Evolutionary conservation across 2,329 filamentous ascomycete species (phyloP).

Genomic region (Cercospora brassicicola): DNA sequence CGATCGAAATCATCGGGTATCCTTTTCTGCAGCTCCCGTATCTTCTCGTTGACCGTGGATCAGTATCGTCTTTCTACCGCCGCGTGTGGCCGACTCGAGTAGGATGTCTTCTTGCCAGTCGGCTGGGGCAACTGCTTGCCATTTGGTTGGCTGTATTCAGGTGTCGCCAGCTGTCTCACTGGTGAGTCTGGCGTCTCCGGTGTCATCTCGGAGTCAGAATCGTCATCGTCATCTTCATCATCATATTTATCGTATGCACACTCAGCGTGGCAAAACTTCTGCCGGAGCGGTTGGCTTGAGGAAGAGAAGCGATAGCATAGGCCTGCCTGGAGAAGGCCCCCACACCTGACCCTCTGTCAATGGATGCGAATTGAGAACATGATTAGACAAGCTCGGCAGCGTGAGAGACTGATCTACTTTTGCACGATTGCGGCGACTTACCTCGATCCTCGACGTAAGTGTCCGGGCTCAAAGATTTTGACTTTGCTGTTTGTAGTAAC

Average conservation of each 20-base stretch:
- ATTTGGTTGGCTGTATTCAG: not conserved
- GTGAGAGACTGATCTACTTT: no score
- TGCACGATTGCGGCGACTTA: not conserved
- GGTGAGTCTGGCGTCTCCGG: not conserved
- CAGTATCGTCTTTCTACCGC: not conserved
- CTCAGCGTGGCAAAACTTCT: not conserved
- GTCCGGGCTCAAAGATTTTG: not conserved
- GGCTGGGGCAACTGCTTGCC: not conserved
- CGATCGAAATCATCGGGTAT: not conserved
- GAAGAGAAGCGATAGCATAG: not conserved
- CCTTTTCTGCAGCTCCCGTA: not conserved
- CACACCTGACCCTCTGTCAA: not conserved
- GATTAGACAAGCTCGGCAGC: no score
- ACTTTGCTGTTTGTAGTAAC: not conserved
- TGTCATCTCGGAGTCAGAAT: not conserved
- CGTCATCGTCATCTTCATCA: not conserved
- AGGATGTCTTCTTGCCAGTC: not conserved
- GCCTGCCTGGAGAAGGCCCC: not conserved
- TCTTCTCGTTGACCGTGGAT: not conserved
- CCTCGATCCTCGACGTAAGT: not conserved
- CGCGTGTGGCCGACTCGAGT: not conserved
- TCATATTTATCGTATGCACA: not conserved
- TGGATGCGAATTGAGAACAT: no score
- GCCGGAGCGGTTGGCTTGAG: not conserved
- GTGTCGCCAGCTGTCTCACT: not conserved